phyloP scores from a whole-genome alignment of 495 filamentous ascomycete species.

The Trypethelium eluteriae region DNA sequence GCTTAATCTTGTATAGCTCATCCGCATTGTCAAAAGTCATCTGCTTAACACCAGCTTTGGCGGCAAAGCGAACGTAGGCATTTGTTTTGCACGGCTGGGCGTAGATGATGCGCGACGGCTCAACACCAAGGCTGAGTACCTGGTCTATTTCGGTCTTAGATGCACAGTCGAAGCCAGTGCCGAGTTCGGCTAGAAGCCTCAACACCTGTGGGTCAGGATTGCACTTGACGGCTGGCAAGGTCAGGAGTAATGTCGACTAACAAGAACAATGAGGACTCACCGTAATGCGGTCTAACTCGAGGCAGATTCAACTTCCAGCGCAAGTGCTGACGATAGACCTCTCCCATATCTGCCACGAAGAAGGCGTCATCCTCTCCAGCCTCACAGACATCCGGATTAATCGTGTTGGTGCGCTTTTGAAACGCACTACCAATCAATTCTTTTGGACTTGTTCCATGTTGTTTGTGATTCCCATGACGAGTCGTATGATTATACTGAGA shows the following conservation, averaged over 20 bases:
- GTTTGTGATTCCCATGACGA: conserved; percentile 21
- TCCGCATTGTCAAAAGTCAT: conserved; percentile 99
- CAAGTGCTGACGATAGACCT: conserved; percentile 96
- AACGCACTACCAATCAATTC: conserved; percentile 68
- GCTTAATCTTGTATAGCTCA: conserved; percentile 95
- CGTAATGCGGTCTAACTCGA: conserved; percentile 93
- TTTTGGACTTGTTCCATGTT: conserved; percentile 30
- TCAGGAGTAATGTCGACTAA: conserved; percentile 27
- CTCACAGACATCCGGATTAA: conserved; percentile 78
- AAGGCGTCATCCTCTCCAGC: conserved; percentile 93
- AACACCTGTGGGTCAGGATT: conserved; percentile 90
- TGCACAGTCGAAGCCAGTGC: conserved; percentile 95
- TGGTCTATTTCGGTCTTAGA: conserved; percentile 95
- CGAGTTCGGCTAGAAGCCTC: conserved; percentile 74
- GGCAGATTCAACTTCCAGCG: conserved; percentile 93
- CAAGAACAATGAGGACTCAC: conserved; percentile 43
- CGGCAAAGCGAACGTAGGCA: conserved; percentile 87
- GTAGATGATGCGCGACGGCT: conserved; percentile 92
- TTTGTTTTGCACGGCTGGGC: conserved; percentile 99
- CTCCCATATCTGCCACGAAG: conserved; percentile 95
- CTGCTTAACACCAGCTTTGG: conserved; percentile 77
- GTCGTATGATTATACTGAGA: conserved; percentile 19
- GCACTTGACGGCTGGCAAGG: conserved; percentile 79
- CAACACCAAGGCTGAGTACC: conserved; percentile 74
- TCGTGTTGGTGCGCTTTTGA: conserved; percentile 67